These are phyloP conservation scores for Avena atlantica DNA, from an alignment of 176 grass and related monocot genomes.

Conservation along the genomic window DNA sequence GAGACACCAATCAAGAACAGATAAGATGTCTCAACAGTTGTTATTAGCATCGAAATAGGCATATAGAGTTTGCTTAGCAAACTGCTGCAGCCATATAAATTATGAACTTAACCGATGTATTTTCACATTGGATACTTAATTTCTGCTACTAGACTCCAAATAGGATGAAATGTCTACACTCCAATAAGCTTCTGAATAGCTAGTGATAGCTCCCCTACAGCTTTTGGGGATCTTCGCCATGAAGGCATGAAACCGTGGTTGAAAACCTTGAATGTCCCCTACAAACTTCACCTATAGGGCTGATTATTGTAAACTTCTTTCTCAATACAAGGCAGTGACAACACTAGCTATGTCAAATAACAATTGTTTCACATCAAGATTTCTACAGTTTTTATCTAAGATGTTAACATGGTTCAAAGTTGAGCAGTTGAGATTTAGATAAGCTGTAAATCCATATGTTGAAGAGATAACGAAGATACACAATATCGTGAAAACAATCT, in stretches of 20 bases:
- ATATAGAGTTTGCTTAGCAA: background rate
- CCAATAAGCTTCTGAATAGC: background rate
- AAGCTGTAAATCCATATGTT: background rate
- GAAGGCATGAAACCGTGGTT: background rate
- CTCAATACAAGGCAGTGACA: constrained; percentile 2
- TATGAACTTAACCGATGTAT: background rate
- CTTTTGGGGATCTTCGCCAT: background rate
- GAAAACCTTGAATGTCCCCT: too few species aligned
- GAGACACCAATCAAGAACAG: background rate
- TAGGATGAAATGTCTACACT: constrained; percentile 20
- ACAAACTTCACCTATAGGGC: background rate
- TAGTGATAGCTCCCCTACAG: background rate
- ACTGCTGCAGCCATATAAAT: background rate
- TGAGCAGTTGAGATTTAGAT: background rate
- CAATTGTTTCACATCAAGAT: background rate
- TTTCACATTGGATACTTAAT: background rate
- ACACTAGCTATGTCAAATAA: background rate
- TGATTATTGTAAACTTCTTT: background rate
- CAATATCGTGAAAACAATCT: constrained; percentile 3
- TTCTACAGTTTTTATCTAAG: constrained; percentile 29
- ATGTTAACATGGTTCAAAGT: constrained; percentile 9
- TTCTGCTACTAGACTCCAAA: background rate
- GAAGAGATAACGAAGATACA: constrained; percentile 26
- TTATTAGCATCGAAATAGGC: background rate
- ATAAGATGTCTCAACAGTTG: background rate